Percentiles rank a stretch among this genome's conserved stretches.
Conservation (phyloP, 441 rosid species). For the Bruguiera hainesii region DNA sequence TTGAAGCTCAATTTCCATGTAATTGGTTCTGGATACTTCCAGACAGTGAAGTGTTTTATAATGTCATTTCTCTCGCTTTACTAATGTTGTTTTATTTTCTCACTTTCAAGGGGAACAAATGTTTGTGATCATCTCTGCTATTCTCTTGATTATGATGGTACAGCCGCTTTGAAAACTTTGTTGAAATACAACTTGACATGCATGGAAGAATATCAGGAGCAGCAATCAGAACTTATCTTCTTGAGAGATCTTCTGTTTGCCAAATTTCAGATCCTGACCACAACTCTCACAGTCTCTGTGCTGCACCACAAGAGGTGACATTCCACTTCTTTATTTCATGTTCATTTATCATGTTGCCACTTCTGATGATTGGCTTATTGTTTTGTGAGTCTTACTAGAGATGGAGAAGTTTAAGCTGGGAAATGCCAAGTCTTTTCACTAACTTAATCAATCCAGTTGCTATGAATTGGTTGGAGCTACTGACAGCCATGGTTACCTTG, state of each 20-base stretch:
- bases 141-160: slow-evolving; percentile 19
- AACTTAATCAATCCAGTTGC: slow-evolving; percentile 89
- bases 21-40: slow-evolving; percentile 1
- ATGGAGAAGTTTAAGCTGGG: slow-evolving; percentile 73
- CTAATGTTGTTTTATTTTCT: neutral
- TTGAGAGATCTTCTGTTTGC: slow-evolving; percentile 93
- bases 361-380: slow-evolving; percentile 23
- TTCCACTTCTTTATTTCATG: slow-evolving; percentile 9
- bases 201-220: slow-evolving; percentile 94
- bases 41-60: neutral
- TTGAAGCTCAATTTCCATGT: slow-evolving; percentile 10
- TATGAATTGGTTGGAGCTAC: slow-evolving; percentile 63
- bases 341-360: slow-evolving; percentile 10
- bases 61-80: neutral
- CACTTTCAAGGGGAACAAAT: slow-evolving; percentile 2
- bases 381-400: slow-evolving; percentile 39
- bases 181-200: slow-evolving; percentile 80
- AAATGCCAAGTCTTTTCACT: slow-evolving; percentile 77
- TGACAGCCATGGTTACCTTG: slow-evolving; percentile 75
- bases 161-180: slow-evolving; percentile 97
- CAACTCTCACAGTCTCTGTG: slow-evolving; percentile 86
- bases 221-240: slow-evolving; percentile 88
- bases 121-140: slow-evolving; percentile 4
- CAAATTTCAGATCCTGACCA: slow-evolving; percentile 90
- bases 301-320: slow-evolving; percentile 78